phyloP scores from a whole-genome alignment of 2,329 filamentous ascomycete species.

The Pochonia chlamydosporia region DNA sequence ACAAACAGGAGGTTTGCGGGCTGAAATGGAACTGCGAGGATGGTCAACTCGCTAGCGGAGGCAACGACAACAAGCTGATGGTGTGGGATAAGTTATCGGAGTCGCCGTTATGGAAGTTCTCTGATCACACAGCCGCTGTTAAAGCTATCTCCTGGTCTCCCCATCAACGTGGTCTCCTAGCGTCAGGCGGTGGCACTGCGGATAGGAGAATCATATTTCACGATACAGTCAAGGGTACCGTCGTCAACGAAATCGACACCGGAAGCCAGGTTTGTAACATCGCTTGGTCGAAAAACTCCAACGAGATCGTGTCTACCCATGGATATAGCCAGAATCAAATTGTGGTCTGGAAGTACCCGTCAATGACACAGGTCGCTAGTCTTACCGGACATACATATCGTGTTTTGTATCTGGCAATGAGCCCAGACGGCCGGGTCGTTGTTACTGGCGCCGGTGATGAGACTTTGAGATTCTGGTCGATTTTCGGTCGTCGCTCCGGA shows the following conservation, averaged over 20 bases:
- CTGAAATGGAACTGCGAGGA: slow-evolving; percentile 97
- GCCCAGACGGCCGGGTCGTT: slow-evolving; percentile 86
- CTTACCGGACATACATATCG: slow-evolving; percentile 95
- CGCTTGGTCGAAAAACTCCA: slow-evolving; percentile 94
- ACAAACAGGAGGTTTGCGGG: slow-evolving; percentile 97
- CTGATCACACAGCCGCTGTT: slow-evolving; percentile 90
- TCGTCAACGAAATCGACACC: slow-evolving; percentile 86
- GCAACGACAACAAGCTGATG: slow-evolving; percentile 98
- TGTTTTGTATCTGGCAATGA: slow-evolving; percentile 95
- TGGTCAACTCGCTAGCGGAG: slow-evolving; percentile 87
- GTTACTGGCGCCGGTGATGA: slow-evolving; percentile 96
- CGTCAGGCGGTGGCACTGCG: slow-evolving; percentile 90
- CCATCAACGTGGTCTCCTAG: slow-evolving; percentile 89
- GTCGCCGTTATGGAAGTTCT: slow-evolving; percentile 87
- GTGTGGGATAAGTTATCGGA: slow-evolving; percentile 97
- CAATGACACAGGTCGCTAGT: slow-evolving; percentile 94
- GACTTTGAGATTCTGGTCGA: slow-evolving; percentile 93
- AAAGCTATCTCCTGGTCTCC: slow-evolving; percentile 98
- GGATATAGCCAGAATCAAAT: slow-evolving; percentile 98
- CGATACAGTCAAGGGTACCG: slow-evolving; percentile 79
- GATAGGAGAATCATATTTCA: slow-evolving; percentile 97
- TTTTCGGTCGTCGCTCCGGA: slow-evolving; percentile 79
- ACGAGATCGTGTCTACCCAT: slow-evolving; percentile 95
- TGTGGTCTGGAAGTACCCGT: slow-evolving; percentile 98
- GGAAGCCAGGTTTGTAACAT: slow-evolving; percentile 99